Evolutionary conservation across 2,329 filamentous ascomycete genomes (phyloP), one percentile per base, ranked within the genome.

Genomic region (Aspergillus piperis): DNA sequence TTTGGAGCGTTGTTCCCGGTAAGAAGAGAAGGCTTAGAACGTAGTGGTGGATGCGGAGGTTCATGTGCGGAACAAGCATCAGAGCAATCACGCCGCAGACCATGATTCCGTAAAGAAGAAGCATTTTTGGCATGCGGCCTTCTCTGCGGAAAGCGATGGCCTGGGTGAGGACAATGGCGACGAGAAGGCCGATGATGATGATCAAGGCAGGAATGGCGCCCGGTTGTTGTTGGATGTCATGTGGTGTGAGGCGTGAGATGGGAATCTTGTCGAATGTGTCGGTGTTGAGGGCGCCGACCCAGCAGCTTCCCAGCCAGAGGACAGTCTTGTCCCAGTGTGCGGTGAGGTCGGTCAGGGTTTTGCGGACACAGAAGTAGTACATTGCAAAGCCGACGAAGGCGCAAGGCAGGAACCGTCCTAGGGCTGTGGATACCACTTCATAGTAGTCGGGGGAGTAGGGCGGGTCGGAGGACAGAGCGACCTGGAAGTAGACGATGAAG

Each of bases 231-330:
- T 84, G 72, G 66, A 88, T 78, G 65, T 88, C 85, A 68, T 86
- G 84, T 0, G 84, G 83, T 0, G 85, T 88, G 21, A 88, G 77
- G 17, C 85, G 84, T 58, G 86, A 83, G 44, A 88, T 84, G 0
- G 85, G 85, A 53, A 88, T 85, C 52, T 81, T 81, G 72, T 87
- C 85, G 67, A 88, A 87, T 0, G 85, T 88, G 70, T 87, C 84
- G 65, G 85, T 87, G 73, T 86, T 86, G 56, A 88, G 67, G 21
- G 83, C 84, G 15, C 84, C 85, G 3, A 87, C 78, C 85, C 85
- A 88, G 62, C 82, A 84, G 10, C 81, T 78, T 0, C 85, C 84
- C 0, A 88, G 77, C 85, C 85, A 88, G 21, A 88, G 77, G 21
- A 87, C 66, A 0, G 84, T 86, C 71, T 86, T 87, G 64, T 88